A percentile compares a stretch with the other conserved stretches of the same genome.
Evolutionary conservation across 2,329 filamentous ascomycete genomes (phyloP).

Genomic region (Trichophyton verrucosum): DNA sequence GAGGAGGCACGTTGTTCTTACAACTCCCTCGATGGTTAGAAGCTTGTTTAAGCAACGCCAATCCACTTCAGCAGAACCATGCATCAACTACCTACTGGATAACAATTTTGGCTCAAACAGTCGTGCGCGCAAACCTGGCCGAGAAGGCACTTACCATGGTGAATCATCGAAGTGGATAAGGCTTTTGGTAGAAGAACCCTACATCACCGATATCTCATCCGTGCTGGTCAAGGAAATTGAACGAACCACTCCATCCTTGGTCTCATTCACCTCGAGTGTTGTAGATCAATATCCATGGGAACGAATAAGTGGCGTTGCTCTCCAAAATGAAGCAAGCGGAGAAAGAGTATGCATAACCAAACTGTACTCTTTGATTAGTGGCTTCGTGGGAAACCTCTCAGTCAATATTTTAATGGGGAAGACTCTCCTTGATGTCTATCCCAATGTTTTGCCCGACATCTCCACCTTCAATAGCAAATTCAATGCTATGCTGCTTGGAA

Average conservation of each 20-base stretch:
- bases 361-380: slow-evolving; percentile 41
- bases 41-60: slow-evolving; percentile 26
- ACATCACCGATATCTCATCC: slow-evolving; percentile 32
- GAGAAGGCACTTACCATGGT: slow-evolving; percentile 20
- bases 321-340: slow-evolving; percentile 29
- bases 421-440: slow-evolving; percentile 41
- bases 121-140: slow-evolving; percentile 24
- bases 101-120: slow-evolving; percentile 34
- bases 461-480: slow-evolving; percentile 45
- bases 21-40: slow-evolving; percentile 36
- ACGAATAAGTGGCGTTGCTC: slow-evolving; percentile 35
- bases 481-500: slow-evolving; percentile 41
- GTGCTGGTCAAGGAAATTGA: slow-evolving; percentile 30
- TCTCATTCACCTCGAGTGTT: slow-evolving; percentile 46
- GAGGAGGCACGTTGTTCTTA: slow-evolving; percentile 39
- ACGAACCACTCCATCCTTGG: slow-evolving; percentile 41
- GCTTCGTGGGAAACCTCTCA: slow-evolving; percentile 40
- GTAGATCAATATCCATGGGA: slow-evolving; percentile 55
- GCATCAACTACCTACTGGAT: slow-evolving; percentile 26
- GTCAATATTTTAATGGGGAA: slow-evolving; percentile 41
- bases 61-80: slow-evolving; percentile 18
- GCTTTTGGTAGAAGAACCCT: slow-evolving; percentile 36
- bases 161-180: slow-evolving; percentile 28
- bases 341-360: slow-evolving; percentile 39
- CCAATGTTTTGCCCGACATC: slow-evolving; percentile 43